Percentiles rank a stretch among this genome's conserved stretches.
Conservation (phyloP, 1,284 basidiomycete species). For the Ceratobasidium sp. region DNA sequence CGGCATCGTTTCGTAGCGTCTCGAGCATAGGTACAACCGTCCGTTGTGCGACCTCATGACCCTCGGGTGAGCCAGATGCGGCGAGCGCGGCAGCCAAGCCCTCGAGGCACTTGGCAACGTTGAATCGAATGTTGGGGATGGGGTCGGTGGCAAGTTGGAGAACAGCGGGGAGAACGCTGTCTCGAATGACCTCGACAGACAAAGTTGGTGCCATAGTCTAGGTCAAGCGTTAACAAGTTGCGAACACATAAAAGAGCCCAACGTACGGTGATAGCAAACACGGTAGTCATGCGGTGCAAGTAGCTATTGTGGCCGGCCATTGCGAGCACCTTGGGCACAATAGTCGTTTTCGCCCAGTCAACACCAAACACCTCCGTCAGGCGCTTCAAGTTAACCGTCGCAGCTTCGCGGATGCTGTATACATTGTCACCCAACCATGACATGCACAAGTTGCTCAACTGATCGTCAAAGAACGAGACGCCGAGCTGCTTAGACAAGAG, state of each 20-base stretch:
- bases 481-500: conserved; percentile 96
- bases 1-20: conserved; percentile 86
- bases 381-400: conserved; percentile 96
- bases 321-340: conserved; percentile 96
- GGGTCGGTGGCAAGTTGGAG: conserved; percentile 86
- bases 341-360: conserved; percentile 93
- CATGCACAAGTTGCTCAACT: conserved; percentile 97
- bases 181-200: conserved; percentile 81
- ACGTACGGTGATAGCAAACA: conserved; percentile 95
- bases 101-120: conserved; percentile 94
- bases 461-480: conserved; percentile 97
- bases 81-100: conserved; percentile 78
- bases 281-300: conserved; percentile 98
- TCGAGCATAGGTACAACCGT: conserved; percentile 84
- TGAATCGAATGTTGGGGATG: conserved; percentile 99
- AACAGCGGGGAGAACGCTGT: conserved; percentile 87
- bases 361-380: conserved; percentile 98
- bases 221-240: conserved; percentile 39
- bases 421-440: conserved; percentile 99
- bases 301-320: conserved; percentile 99
- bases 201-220: conserved; percentile 96
- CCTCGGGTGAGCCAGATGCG: conserved; percentile 65
- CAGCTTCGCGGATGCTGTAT: conserved; percentile 97
- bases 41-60: conserved; percentile 73
- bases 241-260: conserved; percentile 34